Percentiles rank a stretch among this genome's conserved stretches.
Evolutionary conservation across 2,329 filamentous ascomycete species (phyloP).

Genomic region (Apiospora malaysiana): DNA sequence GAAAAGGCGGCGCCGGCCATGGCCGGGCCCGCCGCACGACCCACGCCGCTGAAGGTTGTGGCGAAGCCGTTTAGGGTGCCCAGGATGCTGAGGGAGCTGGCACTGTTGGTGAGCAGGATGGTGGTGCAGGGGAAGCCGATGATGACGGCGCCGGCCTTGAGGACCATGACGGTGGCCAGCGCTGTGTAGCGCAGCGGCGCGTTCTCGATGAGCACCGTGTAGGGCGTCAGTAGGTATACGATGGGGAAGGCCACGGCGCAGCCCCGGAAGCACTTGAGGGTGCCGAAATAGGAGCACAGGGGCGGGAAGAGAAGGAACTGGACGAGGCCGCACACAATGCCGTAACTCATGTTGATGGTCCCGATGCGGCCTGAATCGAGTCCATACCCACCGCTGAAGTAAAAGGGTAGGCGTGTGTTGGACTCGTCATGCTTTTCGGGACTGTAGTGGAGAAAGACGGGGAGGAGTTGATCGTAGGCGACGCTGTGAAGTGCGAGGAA

Average conservation of each 20-base stretch:
- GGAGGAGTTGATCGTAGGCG: conserved; percentile 85
- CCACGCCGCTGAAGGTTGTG: conserved; percentile 81
- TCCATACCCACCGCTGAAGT: conserved; percentile 84
- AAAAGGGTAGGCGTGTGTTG: conserved; percentile 72
- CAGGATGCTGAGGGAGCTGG: conserved; percentile 74
- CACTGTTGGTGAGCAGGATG: conserved; percentile 90
- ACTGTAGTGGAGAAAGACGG: conserved; percentile 86
- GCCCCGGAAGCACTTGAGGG: conserved; percentile 74
- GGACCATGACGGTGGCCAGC: conserved; percentile 72
- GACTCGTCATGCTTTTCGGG: conserved; percentile 60
- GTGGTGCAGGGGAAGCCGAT: conserved; percentile 89
- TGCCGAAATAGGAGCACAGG: conserved; percentile 74
- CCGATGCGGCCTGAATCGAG: conserved; percentile 77
- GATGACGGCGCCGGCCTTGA: conserved; percentile 78
- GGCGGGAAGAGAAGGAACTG: conserved; percentile 88
- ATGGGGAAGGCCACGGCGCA: conserved; percentile 72
- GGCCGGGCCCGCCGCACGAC: conserved; percentile 79
- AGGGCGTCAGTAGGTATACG: conserved; percentile 82
- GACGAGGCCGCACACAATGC: conserved; percentile 76
- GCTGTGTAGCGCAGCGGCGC: conserved; percentile 57
- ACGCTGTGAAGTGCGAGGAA: conserved; percentile 82
- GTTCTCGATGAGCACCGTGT: conserved; percentile 68
- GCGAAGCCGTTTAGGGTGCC: conserved; percentile 92
- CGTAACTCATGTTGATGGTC: conserved; percentile 83
- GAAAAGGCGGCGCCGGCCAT: conserved; percentile 75